Percentiles rank a stretch among this genome's conserved stretches.
Evolutionary conservation across 2,329 filamentous ascomycete genomes (phyloP).

Genomic region (Ophioceras dolichostomum): DNA sequence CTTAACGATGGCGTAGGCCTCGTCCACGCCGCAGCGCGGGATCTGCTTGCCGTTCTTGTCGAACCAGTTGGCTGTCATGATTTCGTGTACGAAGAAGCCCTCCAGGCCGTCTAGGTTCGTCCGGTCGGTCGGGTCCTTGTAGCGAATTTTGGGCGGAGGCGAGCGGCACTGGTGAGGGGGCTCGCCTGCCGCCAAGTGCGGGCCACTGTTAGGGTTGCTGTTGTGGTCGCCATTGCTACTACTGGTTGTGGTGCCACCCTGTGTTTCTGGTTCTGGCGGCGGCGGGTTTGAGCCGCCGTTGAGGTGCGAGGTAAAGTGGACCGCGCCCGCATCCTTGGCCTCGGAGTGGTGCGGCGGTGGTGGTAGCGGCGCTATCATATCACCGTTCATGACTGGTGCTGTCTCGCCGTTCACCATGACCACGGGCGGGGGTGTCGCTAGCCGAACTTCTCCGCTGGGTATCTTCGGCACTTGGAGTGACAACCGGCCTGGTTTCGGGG

Average conservation of each 20-base stretch:
- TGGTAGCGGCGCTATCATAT: neutral
- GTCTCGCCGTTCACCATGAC: conserved; percentile 19
- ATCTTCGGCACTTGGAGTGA: conserved; percentile 46
- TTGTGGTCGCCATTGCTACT: too few relatives aligned
- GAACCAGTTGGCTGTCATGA: conserved; percentile 38
- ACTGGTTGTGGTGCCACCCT: too few relatives aligned
- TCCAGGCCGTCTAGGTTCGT: conserved; percentile 48
- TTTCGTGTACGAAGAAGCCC: conserved; percentile 36
- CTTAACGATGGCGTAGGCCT: conserved; percentile 40
- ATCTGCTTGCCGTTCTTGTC: conserved; percentile 31
- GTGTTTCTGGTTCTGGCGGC: too few relatives aligned
- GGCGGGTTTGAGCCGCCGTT: too few relatives aligned
- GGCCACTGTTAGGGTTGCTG: too few relatives aligned
- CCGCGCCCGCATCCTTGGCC: too few relatives aligned
- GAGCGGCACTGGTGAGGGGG: too few relatives aligned
- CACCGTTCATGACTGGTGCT: conserved; percentile 1
- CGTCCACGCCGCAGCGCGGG: conserved; percentile 32
- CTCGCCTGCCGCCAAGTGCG: too few relatives aligned
- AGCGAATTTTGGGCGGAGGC: too few relatives aligned
- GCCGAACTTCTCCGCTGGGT: conserved; percentile 16
- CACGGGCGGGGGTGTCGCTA: conserved; percentile 17
- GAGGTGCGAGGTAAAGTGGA: too few relatives aligned
- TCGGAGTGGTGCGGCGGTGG: too few relatives aligned
- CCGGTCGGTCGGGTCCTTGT: conserved; percentile 26
- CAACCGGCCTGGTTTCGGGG: conserved; percentile 31